phyloP scores from a whole-genome alignment of 176 grass and related monocot genomes.

The Paspalum vaginatum region DNA sequence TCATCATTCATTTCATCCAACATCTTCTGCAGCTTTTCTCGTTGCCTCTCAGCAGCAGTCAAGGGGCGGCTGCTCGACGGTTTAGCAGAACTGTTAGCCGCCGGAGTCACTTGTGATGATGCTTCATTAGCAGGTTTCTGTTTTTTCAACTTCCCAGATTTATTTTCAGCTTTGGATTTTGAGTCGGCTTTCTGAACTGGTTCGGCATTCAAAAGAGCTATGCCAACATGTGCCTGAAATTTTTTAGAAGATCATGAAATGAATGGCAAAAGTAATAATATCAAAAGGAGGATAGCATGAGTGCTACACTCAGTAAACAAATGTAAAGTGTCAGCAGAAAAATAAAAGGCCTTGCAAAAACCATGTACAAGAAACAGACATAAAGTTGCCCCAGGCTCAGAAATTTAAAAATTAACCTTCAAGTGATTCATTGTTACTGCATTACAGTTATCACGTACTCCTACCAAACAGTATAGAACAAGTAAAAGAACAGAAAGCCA shows the following conservation, averaged over 20 bases:
- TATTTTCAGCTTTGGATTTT: slow-evolving; percentile 79
- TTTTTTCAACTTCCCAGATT: slow-evolving; percentile 75
- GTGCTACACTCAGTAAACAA: neutral
- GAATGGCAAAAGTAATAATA: slow-evolving; percentile 22
- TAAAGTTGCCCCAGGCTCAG: slow-evolving; percentile 8
- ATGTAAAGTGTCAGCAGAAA: slow-evolving; percentile 2
- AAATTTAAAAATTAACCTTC: slow-evolving; percentile 16
- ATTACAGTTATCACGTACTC: neutral
- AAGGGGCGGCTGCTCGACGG: slow-evolving; percentile 55
- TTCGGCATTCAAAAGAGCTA: slow-evolving; percentile 93
- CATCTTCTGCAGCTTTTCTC: slow-evolving; percentile 88
- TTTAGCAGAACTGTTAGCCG: slow-evolving; percentile 51
- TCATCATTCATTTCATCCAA: slow-evolving; percentile 96
- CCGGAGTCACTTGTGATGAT: slow-evolving; percentile 45
- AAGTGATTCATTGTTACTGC: neutral
- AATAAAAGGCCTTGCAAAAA: neutral
- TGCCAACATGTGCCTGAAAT: slow-evolving; percentile 85
- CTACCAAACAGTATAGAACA: slow-evolving; percentile 2
- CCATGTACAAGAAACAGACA: neutral
- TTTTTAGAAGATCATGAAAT: slow-evolving; percentile 21
- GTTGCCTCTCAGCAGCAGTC: slow-evolving; percentile 81
- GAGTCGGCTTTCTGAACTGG: slow-evolving; percentile 64
- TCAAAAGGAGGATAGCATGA: slow-evolving; percentile 6
- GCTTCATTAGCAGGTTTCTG: slow-evolving; percentile 54
- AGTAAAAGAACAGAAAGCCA: slow-evolving; percentile 30